Conservation (phyloP, 257 asterid genomes). For the Hygrophila difformis region DNA sequence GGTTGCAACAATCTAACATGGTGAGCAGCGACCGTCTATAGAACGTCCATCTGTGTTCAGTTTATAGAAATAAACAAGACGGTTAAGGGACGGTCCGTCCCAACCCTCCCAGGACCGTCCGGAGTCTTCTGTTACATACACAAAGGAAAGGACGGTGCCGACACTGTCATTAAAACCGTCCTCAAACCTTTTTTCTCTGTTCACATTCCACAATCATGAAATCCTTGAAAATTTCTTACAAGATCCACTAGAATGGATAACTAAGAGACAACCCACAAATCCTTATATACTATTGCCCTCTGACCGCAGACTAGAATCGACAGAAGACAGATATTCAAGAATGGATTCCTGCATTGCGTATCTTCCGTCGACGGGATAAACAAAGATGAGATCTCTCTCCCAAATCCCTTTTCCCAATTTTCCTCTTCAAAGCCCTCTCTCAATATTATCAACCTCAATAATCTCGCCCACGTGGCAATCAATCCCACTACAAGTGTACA, state of each 20-base stretch:
- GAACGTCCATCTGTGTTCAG: no score
- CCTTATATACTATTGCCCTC: conserved; percentile 9
- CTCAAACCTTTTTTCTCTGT: conserved; percentile 10
- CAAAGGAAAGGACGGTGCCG: no score
- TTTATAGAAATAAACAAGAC: no score
- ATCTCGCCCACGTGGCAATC: conserved; percentile 25
- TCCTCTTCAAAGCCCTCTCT: conserved; percentile 33
- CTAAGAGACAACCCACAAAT: conserved; percentile 5
- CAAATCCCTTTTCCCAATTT: conserved; percentile 32
- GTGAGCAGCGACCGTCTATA: no score
- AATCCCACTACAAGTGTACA: conserved; percentile 47
- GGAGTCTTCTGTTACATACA: no score
- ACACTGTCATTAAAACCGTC: no score
- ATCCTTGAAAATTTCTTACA: conserved; percentile 14
- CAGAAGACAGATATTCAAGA: conserved; percentile 3
- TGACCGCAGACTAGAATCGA: conserved; percentile 14
- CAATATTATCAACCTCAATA: conserved; percentile 20
- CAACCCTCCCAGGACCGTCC: no score
- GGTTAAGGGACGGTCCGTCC: no score
- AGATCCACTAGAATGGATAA: not conserved
- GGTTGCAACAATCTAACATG: no score
- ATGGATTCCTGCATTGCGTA: conserved; percentile 57
- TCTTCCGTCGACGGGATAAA: conserved; percentile 45
- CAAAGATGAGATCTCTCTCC: conserved; percentile 49
- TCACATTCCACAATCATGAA: conserved; percentile 12